Conservation (phyloP, 2,329 filamentous ascomycete genomes). For the Aspergillus sp. region DNA sequence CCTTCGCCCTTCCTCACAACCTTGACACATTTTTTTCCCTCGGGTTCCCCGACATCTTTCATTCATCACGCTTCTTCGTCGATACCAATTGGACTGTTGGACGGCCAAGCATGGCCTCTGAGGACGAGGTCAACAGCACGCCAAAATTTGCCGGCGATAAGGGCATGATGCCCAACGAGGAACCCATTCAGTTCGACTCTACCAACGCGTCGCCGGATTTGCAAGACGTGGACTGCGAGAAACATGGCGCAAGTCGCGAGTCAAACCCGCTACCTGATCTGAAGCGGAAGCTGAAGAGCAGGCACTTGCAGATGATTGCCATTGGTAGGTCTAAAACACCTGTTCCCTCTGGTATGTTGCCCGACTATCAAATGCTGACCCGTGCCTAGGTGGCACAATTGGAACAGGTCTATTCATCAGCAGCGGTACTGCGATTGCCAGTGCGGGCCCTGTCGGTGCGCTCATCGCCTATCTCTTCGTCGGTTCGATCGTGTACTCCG, state of each 20-base stretch:
- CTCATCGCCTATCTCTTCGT: conserved; percentile 69
- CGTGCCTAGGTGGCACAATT: conserved; percentile 61
- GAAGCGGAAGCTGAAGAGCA: conserved; percentile 74
- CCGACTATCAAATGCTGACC: conserved; percentile 28
- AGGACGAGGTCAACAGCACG: conserved; percentile 15
- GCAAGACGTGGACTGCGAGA: conserved; percentile 38
- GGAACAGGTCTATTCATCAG: conserved; percentile 73
- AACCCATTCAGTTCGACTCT: conserved; percentile 23
- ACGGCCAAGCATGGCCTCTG: conserved; percentile 25
- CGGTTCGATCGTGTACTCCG: conserved; percentile 70
- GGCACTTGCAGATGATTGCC: conserved; percentile 97
- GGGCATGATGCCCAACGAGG: conserved; percentile 25
- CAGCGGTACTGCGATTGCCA: conserved; percentile 61
- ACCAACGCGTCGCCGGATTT: conserved; percentile 10
- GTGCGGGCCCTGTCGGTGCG: conserved; percentile 64
- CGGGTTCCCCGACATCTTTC: background rate
- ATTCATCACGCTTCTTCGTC: background rate
- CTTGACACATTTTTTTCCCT: background rate
- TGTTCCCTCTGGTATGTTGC: background rate
- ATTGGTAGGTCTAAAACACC: conserved; percentile 66
- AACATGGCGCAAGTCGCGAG: conserved; percentile 40
- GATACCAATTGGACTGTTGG: conserved; percentile 4
- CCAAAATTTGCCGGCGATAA: conserved; percentile 20
- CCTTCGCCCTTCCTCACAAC: conserved; percentile 3
- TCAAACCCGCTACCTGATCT: conserved; percentile 65